Evolutionary conservation across 805 yeast genomes (phyloP).

Genomic region (Cyberlindnera samutprakarnensis): DNA sequence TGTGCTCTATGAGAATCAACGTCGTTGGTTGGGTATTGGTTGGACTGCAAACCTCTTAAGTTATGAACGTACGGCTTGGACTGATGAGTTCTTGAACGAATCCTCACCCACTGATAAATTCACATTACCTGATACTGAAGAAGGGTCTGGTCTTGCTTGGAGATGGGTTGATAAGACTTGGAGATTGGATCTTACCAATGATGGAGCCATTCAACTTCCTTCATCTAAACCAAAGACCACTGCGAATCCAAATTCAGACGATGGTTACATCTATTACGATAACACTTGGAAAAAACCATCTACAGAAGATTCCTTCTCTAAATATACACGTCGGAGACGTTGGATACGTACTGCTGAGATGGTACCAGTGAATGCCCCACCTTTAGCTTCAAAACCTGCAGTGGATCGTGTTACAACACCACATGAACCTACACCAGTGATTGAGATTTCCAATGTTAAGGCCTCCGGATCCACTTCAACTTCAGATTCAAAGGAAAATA

Average conservation of each 20-base stretch:
- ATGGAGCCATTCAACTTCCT: conserved; percentile 71
- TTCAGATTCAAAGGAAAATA: conserved; percentile 3
- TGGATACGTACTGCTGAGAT: conserved; percentile 95
- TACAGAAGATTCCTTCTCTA: conserved; percentile 80
- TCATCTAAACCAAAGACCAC: conserved; percentile 45
- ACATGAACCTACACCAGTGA: conserved; percentile 10
- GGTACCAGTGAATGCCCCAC: conserved; percentile 30
- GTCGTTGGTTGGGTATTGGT: conserved; percentile 96
- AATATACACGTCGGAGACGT: conserved; percentile 88
- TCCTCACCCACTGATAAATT: conserved; percentile 70
- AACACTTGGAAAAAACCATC: conserved; percentile 92
- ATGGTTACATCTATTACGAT: conserved; percentile 84
- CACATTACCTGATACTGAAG: conserved; percentile 70
- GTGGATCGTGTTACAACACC: conserved; percentile 3
- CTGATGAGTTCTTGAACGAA: conserved; percentile 91
- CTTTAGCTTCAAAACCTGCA: conserved; percentile 2
- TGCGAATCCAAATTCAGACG: conserved; percentile 70
- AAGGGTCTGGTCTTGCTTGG: conserved; percentile 71
- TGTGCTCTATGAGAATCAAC: conserved; percentile 88
- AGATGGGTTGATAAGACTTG: conserved; percentile 92
- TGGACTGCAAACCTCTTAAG: conserved; percentile 92
- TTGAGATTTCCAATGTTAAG: conserved; percentile 17
- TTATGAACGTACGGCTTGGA: conserved; percentile 95
- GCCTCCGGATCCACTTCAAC: conserved; percentile 14
- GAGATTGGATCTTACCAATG: conserved; percentile 85